phyloP scores from a whole-genome alignment of 1,139 yeast genomes.

The Yamadazyma spencermartinsiae region DNA sequence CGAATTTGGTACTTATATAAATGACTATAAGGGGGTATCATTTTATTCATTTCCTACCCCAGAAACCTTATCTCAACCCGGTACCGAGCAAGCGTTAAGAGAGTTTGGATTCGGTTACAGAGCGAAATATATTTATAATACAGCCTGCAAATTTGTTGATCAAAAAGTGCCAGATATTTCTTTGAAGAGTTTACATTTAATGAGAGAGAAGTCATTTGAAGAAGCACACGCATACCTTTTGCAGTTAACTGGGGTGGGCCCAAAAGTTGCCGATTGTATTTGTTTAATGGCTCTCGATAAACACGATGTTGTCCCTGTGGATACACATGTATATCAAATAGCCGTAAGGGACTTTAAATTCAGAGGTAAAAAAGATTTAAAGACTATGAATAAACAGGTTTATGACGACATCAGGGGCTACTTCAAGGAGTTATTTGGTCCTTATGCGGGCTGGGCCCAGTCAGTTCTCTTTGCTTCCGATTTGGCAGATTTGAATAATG shows the following conservation, averaged over 20 bases:
- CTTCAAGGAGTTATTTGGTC: conserved; percentile 77
- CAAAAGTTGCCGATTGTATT: conserved; percentile 93
- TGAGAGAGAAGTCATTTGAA: conserved; percentile 50
- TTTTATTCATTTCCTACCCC: conserved; percentile 81
- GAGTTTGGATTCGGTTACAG: conserved; percentile 86
- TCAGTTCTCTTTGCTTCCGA: conserved; percentile 88
- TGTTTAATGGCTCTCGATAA: conserved; percentile 90
- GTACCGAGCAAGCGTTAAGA: conserved; percentile 47
- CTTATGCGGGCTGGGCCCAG: conserved; percentile 98
- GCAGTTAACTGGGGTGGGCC: conserved; percentile 87
- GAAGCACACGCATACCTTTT: conserved; percentile 66
- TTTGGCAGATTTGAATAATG: conserved; percentile 61
- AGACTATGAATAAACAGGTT: conserved; percentile 56
- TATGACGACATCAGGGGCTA: conserved; percentile 61
- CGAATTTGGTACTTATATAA: conserved; percentile 68
- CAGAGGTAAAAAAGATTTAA: conserved; percentile 45
- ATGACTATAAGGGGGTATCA: conserved; percentile 52
- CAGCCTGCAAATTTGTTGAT: conserved; percentile 54
- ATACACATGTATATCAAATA: conserved; percentile 93
- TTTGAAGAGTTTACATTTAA: conserved; percentile 28
- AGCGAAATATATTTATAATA: conserved; percentile 80
- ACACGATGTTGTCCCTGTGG: conserved; percentile 90
- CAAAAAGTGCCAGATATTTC: conserved; percentile 38
- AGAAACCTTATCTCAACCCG: conserved; percentile 38
- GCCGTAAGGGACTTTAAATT: conserved; percentile 79